Evolutionary conservation across 805 yeast species (phyloP).

Genomic region (Spathaspora girioi): DNA sequence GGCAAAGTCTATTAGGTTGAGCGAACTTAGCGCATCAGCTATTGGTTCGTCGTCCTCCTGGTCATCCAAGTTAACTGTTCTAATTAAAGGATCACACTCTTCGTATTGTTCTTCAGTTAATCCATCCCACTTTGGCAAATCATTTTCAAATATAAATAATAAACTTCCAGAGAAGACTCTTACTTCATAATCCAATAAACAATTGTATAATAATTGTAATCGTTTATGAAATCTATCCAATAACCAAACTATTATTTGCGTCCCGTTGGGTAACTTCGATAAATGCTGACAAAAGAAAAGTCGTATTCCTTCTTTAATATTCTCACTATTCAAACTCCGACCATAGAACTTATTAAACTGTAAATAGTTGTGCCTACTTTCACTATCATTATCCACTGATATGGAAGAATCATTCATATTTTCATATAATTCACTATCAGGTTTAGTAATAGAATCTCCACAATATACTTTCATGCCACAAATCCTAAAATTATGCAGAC

Average conservation of each 20-base stretch:
- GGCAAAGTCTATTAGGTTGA: constrained; percentile 85
- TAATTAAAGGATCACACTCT: constrained; percentile 25
- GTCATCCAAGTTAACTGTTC: constrained; percentile 10
- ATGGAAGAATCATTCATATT: constrained; percentile 15
- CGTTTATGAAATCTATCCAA: constrained; percentile 50
- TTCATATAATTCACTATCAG: constrained; percentile 10
- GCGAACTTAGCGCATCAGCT: constrained; percentile 45
- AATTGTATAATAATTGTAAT: constrained; percentile 61
- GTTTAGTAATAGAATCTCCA: constrained; percentile 10
- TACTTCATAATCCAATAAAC: constrained; percentile 58
- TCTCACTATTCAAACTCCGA: constrained; percentile 45
- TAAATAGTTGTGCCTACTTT: constrained; percentile 37
- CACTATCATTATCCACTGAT: constrained; percentile 6
- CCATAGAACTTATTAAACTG: constrained; percentile 71
- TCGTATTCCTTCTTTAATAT: constrained; percentile 43
- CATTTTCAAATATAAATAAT: constrained; percentile 72
- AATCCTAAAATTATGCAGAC: constrained; percentile 67
- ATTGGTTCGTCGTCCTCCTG: constrained; percentile 16
- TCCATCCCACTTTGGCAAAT: constrained; percentile 45
- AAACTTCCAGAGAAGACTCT: constrained; percentile 71
- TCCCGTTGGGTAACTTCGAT: constrained; percentile 17
- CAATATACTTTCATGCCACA: constrained; percentile 77
- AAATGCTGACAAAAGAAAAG: constrained; percentile 40
- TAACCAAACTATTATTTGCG: constrained; percentile 23
- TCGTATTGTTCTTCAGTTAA: constrained; percentile 34